Percentiles rank a stretch among this genome's conserved stretches.
Evolutionary conservation across 306 rosid species (phyloP).

Genomic region (Quillaja saponaria): DNA sequence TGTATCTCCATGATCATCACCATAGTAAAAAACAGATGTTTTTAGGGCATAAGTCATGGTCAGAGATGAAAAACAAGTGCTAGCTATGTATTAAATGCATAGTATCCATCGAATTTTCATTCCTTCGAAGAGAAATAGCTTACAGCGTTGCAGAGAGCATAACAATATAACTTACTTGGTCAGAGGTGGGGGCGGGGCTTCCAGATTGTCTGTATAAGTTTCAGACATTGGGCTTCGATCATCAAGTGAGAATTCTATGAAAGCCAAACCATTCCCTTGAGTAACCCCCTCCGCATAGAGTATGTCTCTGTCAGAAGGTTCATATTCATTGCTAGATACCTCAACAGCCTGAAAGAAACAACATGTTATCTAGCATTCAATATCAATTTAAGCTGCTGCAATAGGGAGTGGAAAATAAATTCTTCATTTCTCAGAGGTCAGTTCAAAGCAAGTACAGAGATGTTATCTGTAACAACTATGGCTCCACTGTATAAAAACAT

Average conservation of each 20-base stretch:
- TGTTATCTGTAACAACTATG: too few relatives aligned
- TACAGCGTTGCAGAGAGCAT: slow-evolving; percentile 7
- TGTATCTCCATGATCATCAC: too few relatives aligned
- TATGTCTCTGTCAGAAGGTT: slow-evolving; percentile 92
- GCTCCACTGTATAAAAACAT: too few relatives aligned
- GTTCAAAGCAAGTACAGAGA: too few relatives aligned
- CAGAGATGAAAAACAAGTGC: not conserved
- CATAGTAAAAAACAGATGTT: not conserved
- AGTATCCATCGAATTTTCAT: too few relatives aligned
- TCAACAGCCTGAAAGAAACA: slow-evolving; percentile 79
- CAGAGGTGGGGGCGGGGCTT: slow-evolving; percentile 70
- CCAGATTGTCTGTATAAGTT: slow-evolving; percentile 71
- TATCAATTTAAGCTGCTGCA: not conserved
- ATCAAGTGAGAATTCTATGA: slow-evolving; percentile 91
- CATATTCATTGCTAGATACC: slow-evolving; percentile 94
- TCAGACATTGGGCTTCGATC: slow-evolving; percentile 87
- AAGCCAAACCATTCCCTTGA: slow-evolving; percentile 95
- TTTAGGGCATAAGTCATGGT: not conserved
- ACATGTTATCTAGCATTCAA: slow-evolving; percentile 14
- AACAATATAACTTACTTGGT: slow-evolving; percentile 58
- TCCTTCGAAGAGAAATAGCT: not conserved
- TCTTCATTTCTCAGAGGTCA: too few relatives aligned
- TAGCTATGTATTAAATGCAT: too few relatives aligned
- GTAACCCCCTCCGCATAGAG: slow-evolving; percentile 97
- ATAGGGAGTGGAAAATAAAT: not conserved